These are phyloP conservation scores for Magnaporthiopsis rhizophila DNA, from an alignment of 2,329 filamentous ascomycete species.

Conservation along the genomic window DNA sequence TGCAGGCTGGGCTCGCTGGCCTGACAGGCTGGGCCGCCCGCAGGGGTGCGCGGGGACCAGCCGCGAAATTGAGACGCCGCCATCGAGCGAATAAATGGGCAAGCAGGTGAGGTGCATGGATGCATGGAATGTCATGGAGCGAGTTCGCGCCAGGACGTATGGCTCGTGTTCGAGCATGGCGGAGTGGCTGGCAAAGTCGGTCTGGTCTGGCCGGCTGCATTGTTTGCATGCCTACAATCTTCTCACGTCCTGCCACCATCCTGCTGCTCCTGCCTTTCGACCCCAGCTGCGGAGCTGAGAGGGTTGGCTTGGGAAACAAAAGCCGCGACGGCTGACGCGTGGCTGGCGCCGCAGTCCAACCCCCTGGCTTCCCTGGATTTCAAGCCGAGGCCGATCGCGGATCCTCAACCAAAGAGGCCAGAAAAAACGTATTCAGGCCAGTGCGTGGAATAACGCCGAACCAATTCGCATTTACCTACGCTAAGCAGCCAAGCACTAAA, in stretches of 20 bases:
- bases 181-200: no score
- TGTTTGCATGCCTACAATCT: neutral
- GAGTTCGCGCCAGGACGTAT: neutral
- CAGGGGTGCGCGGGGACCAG: neutral
- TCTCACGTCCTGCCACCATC: neutral
- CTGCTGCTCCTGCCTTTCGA: neutral
- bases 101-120: neutral
- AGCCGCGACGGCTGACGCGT: neutral
- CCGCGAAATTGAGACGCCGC: neutral
- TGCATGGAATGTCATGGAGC: neutral
- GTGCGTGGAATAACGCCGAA: no score
- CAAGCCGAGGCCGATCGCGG: neutral
- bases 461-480: no score
- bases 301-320: neutral
- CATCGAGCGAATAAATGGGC: neutral
- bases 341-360: neutral
- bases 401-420: neutral
- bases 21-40: neutral
- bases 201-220: no score
- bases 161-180: neutral
- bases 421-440: no score
- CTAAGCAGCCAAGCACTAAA: no score
- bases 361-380: neutral
- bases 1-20: neutral
- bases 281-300: neutral